Percentiles rank a stretch among this genome's conserved stretches.
Evolutionary conservation across 805 yeast species (phyloP).

Genomic region (Lipomyces yamadae): DNA sequence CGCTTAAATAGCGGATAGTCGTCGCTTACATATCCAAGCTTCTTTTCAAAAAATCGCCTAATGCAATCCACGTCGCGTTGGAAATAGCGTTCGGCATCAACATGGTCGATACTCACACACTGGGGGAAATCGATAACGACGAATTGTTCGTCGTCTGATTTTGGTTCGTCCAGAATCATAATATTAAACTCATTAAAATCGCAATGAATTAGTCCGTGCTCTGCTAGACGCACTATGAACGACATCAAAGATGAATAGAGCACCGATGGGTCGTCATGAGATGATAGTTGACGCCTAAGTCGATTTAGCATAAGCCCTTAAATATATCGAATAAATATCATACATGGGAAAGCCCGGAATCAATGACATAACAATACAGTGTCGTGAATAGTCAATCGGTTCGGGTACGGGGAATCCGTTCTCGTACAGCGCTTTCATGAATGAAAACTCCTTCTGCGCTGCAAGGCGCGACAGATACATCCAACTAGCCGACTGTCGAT

Average conservation of each 20-base stretch:
- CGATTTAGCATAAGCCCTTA: not conserved
- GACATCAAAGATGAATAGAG: slow-evolving; percentile 85
- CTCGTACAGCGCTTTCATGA: slow-evolving; percentile 73
- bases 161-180: slow-evolving; percentile 65
- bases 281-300: slow-evolving; percentile 59
- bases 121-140: slow-evolving; percentile 98
- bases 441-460: slow-evolving; percentile 89
- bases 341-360: slow-evolving; percentile 47
- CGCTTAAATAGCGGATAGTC: slow-evolving; percentile 83
- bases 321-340: not conserved
- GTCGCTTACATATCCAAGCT: slow-evolving; percentile 74
- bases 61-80: slow-evolving; percentile 93
- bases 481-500: slow-evolving; percentile 80
- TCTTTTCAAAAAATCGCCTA: slow-evolving; percentile 76
- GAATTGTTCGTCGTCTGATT: slow-evolving; percentile 63
- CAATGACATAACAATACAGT: slow-evolving; percentile 90
- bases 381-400: slow-evolving; percentile 89
- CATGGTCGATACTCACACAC: slow-evolving; percentile 90
- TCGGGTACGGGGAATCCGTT: slow-evolving; percentile 85
- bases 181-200: slow-evolving; percentile 97
- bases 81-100: slow-evolving; percentile 85
- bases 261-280: slow-evolving; percentile 68
- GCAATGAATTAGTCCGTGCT: slow-evolving; percentile 92
- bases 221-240: slow-evolving; percentile 81
- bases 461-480: slow-evolving; percentile 88